Base-by-base conservation (phyloP, 768 basidiomycete species). In the Suillus subaureus region DNA sequence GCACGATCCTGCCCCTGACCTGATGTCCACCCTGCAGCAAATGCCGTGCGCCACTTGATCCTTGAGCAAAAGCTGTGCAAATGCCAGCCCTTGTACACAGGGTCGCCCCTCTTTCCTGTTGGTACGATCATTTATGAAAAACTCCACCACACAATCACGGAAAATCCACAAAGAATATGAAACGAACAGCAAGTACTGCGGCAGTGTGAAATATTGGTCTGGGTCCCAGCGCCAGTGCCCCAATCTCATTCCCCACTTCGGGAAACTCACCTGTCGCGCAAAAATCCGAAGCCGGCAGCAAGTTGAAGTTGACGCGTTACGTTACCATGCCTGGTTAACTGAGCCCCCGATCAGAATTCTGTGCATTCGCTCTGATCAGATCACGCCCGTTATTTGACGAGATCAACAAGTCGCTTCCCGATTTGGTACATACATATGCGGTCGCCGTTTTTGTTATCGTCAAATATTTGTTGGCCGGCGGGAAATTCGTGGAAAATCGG, bases 271-370 rank as follows among this genome's bases (percentile, higher is more conserved):
- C 54, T 55, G 54, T 55, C 21, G 21, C 40, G 47, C 61, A 61
- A 52, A 43, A 18, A 55, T 6, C 61, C 42, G 61, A 31, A 35
- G 11, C 28, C 18, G 31, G 55, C n/a, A 56, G 35, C 55, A 33
- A 57, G 28, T 31, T 57, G n/a, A 37, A 57, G 35, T 16, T n/a
- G 37, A 26, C 37, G 37, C 16, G 6, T 60, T 42, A 60, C 58
- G 58, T 60, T 40, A 60, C 37, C 37, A 40, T 23, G 37, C 7
- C 60, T 37, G 45, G 56, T 23, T 60, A n/a, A n/a, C n/a, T n/a
- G n/a, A n/a, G n/a, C n/a, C n/a, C n/a, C 75, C 75, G 76, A 76
- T 76, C 75, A 76, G 70, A 76, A 78, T 76, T 78, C 75, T 72
- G 66, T 65, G 31, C 66, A 35, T 65, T 26, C 56, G n/a, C 33